These are phyloP conservation scores for Diplodia scrobiculata DNA, from an alignment of 2,329 filamentous ascomycete genomes.

Conservation along the genomic window DNA sequence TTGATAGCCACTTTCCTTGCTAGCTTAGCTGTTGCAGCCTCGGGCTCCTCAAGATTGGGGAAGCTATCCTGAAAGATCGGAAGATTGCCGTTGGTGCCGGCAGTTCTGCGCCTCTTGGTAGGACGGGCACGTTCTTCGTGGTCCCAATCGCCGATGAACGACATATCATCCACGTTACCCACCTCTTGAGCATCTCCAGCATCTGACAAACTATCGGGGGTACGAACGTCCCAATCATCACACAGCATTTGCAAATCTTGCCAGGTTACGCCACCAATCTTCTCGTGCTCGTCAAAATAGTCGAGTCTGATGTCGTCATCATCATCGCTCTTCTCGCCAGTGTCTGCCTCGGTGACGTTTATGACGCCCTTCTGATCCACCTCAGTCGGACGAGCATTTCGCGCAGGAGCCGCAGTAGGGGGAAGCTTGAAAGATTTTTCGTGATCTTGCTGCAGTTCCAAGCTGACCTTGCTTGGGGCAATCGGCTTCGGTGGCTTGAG, in stretches of 20 bases:
- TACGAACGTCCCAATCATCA: constrained; percentile 75
- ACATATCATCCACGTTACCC: constrained; percentile 33
- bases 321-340: constrained; percentile 49
- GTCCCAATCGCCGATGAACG: constrained; percentile 40
- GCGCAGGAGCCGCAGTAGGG: constrained; percentile 58
- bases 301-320: constrained; percentile 54
- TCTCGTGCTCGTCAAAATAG: constrained; percentile 61
- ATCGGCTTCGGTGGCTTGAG: constrained; percentile 77
- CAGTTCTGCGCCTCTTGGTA: constrained; percentile 67
- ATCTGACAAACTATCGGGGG: constrained; percentile 40
- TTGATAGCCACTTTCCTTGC: constrained; percentile 81
- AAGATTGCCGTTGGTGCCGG: constrained; percentile 38
- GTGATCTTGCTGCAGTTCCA: constrained; percentile 84
- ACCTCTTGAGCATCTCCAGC: constrained; percentile 38
- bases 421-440: constrained; percentile 77
- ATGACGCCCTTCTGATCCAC: constrained; percentile 61
- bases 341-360: constrained; percentile 46
- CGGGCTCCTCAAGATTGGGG: constrained; percentile 78
- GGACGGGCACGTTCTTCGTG: constrained; percentile 43
- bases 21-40: constrained; percentile 69
- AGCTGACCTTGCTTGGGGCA: constrained; percentile 80
- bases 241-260: constrained; percentile 83
- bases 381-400: constrained; percentile 53
- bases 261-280: constrained; percentile 72
- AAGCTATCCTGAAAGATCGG: constrained; percentile 51